Percentiles rank a stretch among this genome's conserved stretches.
phyloP scores from a whole-genome alignment of 176 grass and related monocot genomes.

The Rhynchospora tenuis region DNA sequence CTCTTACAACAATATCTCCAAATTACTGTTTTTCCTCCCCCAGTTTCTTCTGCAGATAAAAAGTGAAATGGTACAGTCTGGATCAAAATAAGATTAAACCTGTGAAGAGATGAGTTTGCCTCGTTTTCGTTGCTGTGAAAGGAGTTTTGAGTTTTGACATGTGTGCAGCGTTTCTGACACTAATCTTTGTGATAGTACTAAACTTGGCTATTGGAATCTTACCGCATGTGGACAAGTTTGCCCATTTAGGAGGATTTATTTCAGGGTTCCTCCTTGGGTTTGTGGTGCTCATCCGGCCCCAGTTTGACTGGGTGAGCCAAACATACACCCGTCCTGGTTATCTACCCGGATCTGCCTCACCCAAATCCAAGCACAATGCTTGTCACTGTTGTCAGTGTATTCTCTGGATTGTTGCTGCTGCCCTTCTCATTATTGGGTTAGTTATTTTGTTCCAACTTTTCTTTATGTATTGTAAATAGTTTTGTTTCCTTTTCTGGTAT shows the following conservation, averaged over 20 bases:
- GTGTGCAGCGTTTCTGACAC: constrained; percentile 44
- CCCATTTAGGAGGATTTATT: constrained; percentile 81
- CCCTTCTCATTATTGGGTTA: constrained; percentile 47
- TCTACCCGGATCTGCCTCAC: constrained; percentile 10
- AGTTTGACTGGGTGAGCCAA: constrained; percentile 54
- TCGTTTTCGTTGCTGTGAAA: not conserved
- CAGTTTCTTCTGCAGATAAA: not conserved
- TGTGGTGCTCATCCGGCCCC: constrained; percentile 66
- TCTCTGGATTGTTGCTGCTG: constrained; percentile 53
- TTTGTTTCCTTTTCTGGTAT: not conserved
- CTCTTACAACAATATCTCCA: not conserved
- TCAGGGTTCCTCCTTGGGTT: constrained; percentile 94
- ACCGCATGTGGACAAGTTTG: constrained; percentile 83
- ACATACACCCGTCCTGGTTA: constrained; percentile 20
- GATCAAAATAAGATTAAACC: not conserved
- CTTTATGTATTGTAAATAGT: not conserved
- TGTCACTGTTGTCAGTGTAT: constrained; percentile 81
- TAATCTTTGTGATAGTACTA: constrained; percentile 51
- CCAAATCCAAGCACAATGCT: constrained; percentile 51
- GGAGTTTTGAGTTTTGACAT: too few relatives aligned
- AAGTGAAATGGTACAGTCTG: not conserved
- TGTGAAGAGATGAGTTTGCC: not conserved
- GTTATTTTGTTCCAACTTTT: not conserved
- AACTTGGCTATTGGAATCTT: constrained; percentile 80
- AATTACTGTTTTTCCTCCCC: not conserved